Evolutionary conservation across 1,284 basidiomycete genomes (phyloP).

Genomic region (Boletus chippewaensis): DNA sequence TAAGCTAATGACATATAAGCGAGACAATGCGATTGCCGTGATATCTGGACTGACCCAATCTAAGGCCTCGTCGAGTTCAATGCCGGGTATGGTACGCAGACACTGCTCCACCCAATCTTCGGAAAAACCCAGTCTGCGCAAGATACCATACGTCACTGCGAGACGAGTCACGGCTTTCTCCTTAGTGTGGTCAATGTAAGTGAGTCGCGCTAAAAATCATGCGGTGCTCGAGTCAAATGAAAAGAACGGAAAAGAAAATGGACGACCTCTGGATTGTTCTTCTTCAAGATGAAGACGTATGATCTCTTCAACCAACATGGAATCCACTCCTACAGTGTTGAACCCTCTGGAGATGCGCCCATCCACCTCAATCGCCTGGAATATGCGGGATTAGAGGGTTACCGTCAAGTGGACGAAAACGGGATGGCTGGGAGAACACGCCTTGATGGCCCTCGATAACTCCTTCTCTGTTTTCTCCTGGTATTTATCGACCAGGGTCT

Average conservation of each 20-base stretch:
- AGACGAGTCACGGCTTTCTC: constrained; percentile 72
- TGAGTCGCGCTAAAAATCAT: constrained; percentile 29
- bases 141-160: constrained; percentile 74
- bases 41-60: constrained; percentile 67
- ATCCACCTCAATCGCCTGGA: constrained; percentile 79
- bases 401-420: constrained; percentile 2
- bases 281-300: constrained; percentile 45
- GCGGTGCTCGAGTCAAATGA: constrained; percentile 2
- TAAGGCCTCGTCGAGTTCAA: constrained; percentile 86
- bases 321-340: constrained; percentile 60
- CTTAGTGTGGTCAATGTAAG: constrained; percentile 44
- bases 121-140: constrained; percentile 80
- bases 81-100: constrained; percentile 51
- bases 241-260: constrained; percentile 1
- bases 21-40: background rate
- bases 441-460: constrained; percentile 56
- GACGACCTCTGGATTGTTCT: constrained; percentile 17
- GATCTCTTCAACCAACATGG: constrained; percentile 52
- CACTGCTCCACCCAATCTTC: constrained; percentile 68
- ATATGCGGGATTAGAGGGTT: background rate
- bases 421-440: constrained; percentile 14
- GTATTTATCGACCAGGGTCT: constrained; percentile 69
- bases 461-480: constrained; percentile 92
- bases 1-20: constrained; percentile 47
- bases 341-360: constrained; percentile 67